phyloP scores from a whole-genome alignment of 495 filamentous ascomycete genomes.

The Penicillium canescens region DNA sequence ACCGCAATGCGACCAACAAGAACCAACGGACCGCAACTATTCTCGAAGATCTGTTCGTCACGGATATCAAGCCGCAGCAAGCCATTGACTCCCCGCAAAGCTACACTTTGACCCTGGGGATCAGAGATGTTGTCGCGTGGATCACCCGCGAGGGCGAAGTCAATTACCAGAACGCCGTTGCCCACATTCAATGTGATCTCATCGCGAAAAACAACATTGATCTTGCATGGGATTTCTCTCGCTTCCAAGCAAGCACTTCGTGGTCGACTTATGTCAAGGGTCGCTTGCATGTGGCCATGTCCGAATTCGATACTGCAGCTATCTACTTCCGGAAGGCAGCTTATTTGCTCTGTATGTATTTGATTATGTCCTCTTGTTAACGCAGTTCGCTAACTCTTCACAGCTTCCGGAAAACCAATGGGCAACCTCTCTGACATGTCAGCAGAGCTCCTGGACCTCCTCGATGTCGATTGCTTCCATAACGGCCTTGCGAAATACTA shows the following conservation, averaged over 20 bases:
- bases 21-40: conserved; percentile 37
- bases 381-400: conserved; percentile 8
- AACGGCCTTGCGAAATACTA: conserved; percentile 82
- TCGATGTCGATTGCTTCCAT: conserved; percentile 70
- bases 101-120: conserved; percentile 47
- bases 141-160: conserved; percentile 46
- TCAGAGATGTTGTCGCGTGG: conserved; percentile 52
- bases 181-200: conserved; percentile 67
- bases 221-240: conserved; percentile 72
- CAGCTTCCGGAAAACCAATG: conserved; percentile 45
- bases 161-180: conserved; percentile 46
- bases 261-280: conserved; percentile 90
- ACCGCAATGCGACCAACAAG: conserved; percentile 24
- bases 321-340: conserved; percentile 80
- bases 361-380: background rate
- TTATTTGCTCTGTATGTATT: conserved; percentile 72
- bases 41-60: conserved; percentile 51
- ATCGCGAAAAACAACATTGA: conserved; percentile 69
- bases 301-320: conserved; percentile 70
- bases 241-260: conserved; percentile 60
- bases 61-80: conserved; percentile 47
- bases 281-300: conserved; percentile 71
- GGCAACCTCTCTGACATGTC: conserved; percentile 51
- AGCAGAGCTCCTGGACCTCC: conserved; percentile 66
- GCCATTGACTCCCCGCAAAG: conserved; percentile 41